Conservation (phyloP, 805 yeast species). For the Wickerhamomyces bisporus region DNA sequence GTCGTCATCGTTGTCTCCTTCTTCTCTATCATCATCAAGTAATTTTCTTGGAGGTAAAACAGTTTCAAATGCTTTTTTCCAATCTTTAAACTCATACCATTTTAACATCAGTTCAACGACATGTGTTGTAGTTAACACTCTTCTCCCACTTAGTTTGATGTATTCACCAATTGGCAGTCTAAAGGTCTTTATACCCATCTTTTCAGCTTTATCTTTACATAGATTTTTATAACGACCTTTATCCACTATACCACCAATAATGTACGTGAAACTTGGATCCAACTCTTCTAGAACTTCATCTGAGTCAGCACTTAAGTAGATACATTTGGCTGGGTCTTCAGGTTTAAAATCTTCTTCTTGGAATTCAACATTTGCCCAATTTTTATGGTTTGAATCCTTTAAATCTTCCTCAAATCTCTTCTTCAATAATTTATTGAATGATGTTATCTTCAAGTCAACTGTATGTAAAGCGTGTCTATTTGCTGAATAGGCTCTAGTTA, state of each 20-base stretch:
- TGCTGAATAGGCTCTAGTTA: conserved; percentile 77
- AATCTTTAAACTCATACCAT: conserved; percentile 73
- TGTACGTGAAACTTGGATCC: conserved; percentile 67
- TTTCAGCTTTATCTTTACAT: conserved; percentile 77
- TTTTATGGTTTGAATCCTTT: conserved; percentile 44
- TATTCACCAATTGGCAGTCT: conserved; percentile 84
- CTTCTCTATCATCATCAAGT: not conserved
- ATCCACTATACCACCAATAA: conserved; percentile 95
- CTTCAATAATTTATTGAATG: conserved; percentile 62
- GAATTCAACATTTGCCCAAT: conserved; percentile 67
- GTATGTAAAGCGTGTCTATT: conserved; percentile 56
- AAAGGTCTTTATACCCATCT: conserved; percentile 64
- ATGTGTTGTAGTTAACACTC: conserved; percentile 89
- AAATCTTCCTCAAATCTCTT: conserved; percentile 63
- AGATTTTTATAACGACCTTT: conserved; percentile 82
- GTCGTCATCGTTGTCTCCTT: not conserved
- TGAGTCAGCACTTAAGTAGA: conserved; percentile 86
- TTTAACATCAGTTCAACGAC: conserved; percentile 83
- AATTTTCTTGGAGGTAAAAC: conserved; percentile 78
- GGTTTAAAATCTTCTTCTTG: conserved; percentile 24
- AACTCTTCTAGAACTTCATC: conserved; percentile 60
- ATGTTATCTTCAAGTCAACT: conserved; percentile 55
- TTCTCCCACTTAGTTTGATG: conserved; percentile 77
- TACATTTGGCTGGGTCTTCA: conserved; percentile 36
- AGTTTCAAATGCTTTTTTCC: conserved; percentile 84